Base-by-base conservation (phyloP, 1,284 basidiomycete genomes). In the Pseudomicrostroma phylloplanum region DNA sequence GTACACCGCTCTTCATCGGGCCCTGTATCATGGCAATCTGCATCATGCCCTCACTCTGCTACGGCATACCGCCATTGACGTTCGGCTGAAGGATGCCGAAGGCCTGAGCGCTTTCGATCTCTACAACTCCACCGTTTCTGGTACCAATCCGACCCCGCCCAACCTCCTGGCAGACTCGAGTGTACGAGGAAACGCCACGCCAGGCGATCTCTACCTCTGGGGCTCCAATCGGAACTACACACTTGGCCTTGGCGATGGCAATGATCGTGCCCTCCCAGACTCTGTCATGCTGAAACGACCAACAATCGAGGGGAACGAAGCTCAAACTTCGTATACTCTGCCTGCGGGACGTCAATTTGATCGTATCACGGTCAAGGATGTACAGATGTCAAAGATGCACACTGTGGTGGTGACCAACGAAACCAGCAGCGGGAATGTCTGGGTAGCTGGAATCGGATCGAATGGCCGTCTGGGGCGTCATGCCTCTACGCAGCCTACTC, bases 101-200 rank as follows among this genome's bases (percentile, higher is more conserved):
- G 94, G 92, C 0, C 88, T 96, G 78, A 92, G 91, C 0, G 87
- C 92, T 0, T 93, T 93, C 68, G 94, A 98, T 74, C 81, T 98
- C 26, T 97, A 92, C 81, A 96, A 96, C 74, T 69, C 73, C 9
- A 78, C 77, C 19, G 70, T 79, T 13, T 61, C 66, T 1, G 76
- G 76, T 11, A 76, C 75, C 4, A 73, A 71, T 58, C 76, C 74
- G 0, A 43, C 65, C 11, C 30, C 30, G 26, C 60, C 0, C 30
- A 43, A 40, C 4, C 55, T 21, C 6, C n/a, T 19, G 63, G 0
- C 30, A 56, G 13, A 87, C 86, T 1, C 85, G 86, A 74, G 90
- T 0, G 88, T 80, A 17, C 78, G 79, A 15, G 60, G 60, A 48
- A 23, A 61, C 19, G 49, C 55, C 9, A 6, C 17, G 54, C 30